Percentiles rank a stretch among this genome's conserved stretches.
phyloP scores from a whole-genome alignment of 2,329 filamentous ascomycete species.

The Bipolaris victoriae region DNA sequence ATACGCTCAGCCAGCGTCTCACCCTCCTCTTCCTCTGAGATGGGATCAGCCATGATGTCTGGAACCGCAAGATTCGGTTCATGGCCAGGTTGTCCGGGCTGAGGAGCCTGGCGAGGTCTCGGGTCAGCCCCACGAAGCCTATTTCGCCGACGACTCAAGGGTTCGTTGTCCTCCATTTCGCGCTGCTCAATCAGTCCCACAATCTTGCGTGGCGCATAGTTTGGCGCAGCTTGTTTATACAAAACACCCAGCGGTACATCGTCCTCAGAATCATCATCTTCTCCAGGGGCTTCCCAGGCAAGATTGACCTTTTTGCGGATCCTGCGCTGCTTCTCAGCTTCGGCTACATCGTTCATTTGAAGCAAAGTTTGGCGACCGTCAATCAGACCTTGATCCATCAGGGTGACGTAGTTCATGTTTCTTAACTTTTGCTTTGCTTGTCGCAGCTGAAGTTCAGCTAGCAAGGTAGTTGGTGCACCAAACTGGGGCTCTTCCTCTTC shows the following conservation, averaged over 20 bases:
- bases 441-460: constrained; percentile 89
- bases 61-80: constrained; percentile 38
- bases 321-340: constrained; percentile 78
- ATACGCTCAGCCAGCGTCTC: constrained; percentile 71
- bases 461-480: constrained; percentile 83
- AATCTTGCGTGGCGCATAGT: constrained; percentile 62
- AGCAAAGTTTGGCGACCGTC: constrained; percentile 77
- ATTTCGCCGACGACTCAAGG: constrained; percentile 76
- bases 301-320: constrained; percentile 79
- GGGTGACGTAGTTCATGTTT: constrained; percentile 69
- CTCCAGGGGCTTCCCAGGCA: constrained; percentile 78
- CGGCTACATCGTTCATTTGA: constrained; percentile 86
- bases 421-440: constrained; percentile 87
- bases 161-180: constrained; percentile 90
- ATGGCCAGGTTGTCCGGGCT: constrained; percentile 28
- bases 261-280: constrained; percentile 64
- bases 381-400: constrained; percentile 73
- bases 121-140: constrained; percentile 69
- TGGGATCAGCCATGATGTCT: constrained; percentile 35
- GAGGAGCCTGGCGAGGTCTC: constrained; percentile 26
- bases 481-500: constrained; percentile 58
- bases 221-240: constrained; percentile 59
- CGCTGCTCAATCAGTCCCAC: constrained; percentile 79
- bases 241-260: constrained; percentile 89
- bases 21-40: constrained; percentile 55